phyloP scores from a whole-genome alignment of 225 moss, liverwort and hornwort genomes.

The Bryum argenteum region DNA sequence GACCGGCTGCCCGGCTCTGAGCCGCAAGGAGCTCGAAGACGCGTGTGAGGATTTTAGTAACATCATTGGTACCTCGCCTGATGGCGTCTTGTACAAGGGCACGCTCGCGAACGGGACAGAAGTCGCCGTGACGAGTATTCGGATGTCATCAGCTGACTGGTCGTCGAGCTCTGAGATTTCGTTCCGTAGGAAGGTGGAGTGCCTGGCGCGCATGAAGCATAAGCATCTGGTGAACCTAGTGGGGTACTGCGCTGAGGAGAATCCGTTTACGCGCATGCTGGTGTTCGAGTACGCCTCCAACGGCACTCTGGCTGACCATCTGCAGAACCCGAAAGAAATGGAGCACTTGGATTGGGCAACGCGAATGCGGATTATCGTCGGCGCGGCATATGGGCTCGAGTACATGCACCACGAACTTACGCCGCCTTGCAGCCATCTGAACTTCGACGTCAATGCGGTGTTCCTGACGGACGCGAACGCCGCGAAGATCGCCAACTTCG shows the following conservation, averaged over 20 bases:
- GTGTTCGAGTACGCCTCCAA: conserved; percentile 85
- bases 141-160: conserved; percentile 62
- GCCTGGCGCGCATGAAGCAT: conserved; percentile 74
- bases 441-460: conserved; percentile 69
- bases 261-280: conserved; percentile 79
- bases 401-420: conserved; percentile 84
- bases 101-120: conserved; percentile 65
- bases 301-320: conserved; percentile 73
- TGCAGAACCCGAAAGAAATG: conserved; percentile 74
- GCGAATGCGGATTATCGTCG: conserved; percentile 81
- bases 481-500: conserved; percentile 82
- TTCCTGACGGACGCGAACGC: conserved; percentile 74
- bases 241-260: conserved; percentile 69
- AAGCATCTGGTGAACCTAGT: conserved; percentile 75
- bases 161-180: conserved; percentile 65
- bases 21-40: conserved; percentile 61
- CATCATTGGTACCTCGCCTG: conserved; percentile 68
- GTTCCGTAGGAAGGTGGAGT: conserved; percentile 73
- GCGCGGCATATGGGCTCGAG: conserved; percentile 70
- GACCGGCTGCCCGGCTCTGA: conserved; percentile 50
- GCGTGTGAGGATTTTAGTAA: conserved; percentile 92
- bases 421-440: conserved; percentile 72
- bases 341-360: conserved; percentile 80
- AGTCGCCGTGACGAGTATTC: conserved; percentile 73
- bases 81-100: conserved; percentile 75